Evolutionary conservation across 2,329 filamentous ascomycete species (phyloP).

Genomic region (Colletotrichum camelliae): DNA sequence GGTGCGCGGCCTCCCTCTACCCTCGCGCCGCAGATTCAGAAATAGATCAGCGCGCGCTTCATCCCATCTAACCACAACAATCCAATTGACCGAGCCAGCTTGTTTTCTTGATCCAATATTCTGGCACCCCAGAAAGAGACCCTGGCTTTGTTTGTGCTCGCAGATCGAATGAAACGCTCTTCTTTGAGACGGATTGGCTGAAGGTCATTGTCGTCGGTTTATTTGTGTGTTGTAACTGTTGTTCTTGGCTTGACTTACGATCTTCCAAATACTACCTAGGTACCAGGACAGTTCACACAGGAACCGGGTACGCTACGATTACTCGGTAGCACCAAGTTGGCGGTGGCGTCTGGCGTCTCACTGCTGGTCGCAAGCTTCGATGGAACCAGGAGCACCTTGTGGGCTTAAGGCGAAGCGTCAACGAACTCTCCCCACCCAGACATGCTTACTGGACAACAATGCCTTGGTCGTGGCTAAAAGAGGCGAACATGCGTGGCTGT

Average conservation of each 20-base stretch:
- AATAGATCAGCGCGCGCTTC: conserved; percentile 23
- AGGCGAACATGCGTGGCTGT: conserved; percentile 17
- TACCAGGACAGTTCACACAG: not conserved
- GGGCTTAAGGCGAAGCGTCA: not conserved
- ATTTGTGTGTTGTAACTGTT: not conserved
- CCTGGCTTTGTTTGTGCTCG: not conserved
- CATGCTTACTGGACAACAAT: not conserved
- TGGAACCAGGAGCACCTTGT: not conserved
- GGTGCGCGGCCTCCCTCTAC: not conserved
- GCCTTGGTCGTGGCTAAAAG: not conserved
- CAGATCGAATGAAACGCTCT: not conserved
- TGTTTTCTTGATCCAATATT: not conserved
- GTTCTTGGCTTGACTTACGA: not conserved
- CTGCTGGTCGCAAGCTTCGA: not conserved
- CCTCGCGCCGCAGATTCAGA: conserved; percentile 1
- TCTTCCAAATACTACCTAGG: not conserved
- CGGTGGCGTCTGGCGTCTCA: not conserved
- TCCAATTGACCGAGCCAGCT: not conserved
- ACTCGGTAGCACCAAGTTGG: not conserved
- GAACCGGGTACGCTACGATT: not conserved
- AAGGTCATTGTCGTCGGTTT: not conserved
- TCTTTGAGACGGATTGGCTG: not conserved
- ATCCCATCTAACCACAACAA: not conserved
- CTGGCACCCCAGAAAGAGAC: not conserved
- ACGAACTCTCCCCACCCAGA: not conserved